Evolutionary conservation across 2,329 filamentous ascomycete species (phyloP).

Genomic region (Penicillium sp.): DNA sequence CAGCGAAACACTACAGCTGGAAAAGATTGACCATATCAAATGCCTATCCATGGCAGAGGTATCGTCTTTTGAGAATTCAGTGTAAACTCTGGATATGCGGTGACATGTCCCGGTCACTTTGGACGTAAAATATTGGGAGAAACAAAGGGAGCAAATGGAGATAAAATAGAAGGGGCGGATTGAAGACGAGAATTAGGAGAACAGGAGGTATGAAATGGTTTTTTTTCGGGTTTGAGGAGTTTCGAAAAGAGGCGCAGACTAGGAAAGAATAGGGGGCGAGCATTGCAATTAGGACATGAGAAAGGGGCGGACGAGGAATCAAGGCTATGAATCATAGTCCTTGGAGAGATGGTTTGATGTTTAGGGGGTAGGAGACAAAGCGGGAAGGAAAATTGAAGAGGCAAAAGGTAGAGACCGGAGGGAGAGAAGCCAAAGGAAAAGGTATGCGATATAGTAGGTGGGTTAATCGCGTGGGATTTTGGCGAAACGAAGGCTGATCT

Average conservation of each 20-base stretch:
- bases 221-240: slow-evolving; percentile 12
- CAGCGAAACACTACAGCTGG: not conserved
- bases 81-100: slow-evolving; percentile 10
- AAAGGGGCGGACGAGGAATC: slow-evolving; percentile 5
- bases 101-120: slow-evolving; percentile 11
- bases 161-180: slow-evolving; percentile 11
- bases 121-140: slow-evolving; percentile 13
- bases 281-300: slow-evolving; percentile 2
- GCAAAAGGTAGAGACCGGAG: slow-evolving; percentile 10
- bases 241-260: slow-evolving; percentile 8
- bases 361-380: not conserved
- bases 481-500: slow-evolving; percentile 2
- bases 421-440: not conserved
- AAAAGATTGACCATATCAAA: slow-evolving; percentile 6
- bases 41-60: slow-evolving; percentile 12
- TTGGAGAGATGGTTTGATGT: not conserved
- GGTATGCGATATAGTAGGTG: not conserved
- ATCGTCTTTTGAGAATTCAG: slow-evolving; percentile 13
- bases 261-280: not conserved
- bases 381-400: not conserved
- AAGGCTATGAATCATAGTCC: not conserved
- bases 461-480: not conserved
- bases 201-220: slow-evolving; percentile 7
- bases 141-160: slow-evolving; percentile 11
- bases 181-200: slow-evolving; percentile 15